Conservation (phyloP, 352 stramenopile genomes). For the Phytopythium oedochilum region DNA sequence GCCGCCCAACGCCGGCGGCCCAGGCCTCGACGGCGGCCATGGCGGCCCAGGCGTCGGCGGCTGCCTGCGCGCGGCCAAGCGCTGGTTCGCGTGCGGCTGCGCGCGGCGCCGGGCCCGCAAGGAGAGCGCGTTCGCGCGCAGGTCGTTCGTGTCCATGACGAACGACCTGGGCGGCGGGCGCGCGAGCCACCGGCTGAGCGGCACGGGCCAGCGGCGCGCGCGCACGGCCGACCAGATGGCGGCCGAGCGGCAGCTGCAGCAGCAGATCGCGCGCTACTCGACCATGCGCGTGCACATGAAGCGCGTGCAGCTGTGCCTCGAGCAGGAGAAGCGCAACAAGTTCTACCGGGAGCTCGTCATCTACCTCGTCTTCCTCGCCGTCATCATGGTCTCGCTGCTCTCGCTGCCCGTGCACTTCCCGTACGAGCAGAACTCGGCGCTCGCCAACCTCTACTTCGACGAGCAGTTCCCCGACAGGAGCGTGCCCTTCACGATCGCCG, state of each 20-base stretch:
- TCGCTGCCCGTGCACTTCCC: slow-evolving; percentile 68
- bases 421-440: slow-evolving; percentile 63
- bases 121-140: not conserved
- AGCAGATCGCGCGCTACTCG: slow-evolving; percentile 64
- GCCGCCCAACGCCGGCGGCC: not conserved
- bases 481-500: slow-evolving; percentile 62
- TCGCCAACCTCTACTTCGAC: slow-evolving; percentile 58
- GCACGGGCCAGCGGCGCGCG: slow-evolving; percentile 7
- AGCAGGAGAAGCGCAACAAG: slow-evolving; percentile 81
- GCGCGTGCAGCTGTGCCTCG: slow-evolving; percentile 69
- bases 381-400: slow-evolving; percentile 59
- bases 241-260: slow-evolving; percentile 32
- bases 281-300: slow-evolving; percentile 87
- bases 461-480: slow-evolving; percentile 57
- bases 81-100: not conserved
- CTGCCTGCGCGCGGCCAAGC: not conserved
- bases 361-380: slow-evolving; percentile 62
- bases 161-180: slow-evolving; percentile 1
- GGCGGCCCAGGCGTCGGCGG: not conserved
- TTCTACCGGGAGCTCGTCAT: slow-evolving; percentile 78
- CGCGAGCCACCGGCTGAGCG: slow-evolving; percentile 10
- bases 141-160: not conserved
- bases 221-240: slow-evolving; percentile 35
- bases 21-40: too few species aligned
- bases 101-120: not conserved